These are phyloP conservation scores for Chlorella variabilis DNA, from an alignment of 163 green algal genomes.

Conservation along the genomic window DNA sequence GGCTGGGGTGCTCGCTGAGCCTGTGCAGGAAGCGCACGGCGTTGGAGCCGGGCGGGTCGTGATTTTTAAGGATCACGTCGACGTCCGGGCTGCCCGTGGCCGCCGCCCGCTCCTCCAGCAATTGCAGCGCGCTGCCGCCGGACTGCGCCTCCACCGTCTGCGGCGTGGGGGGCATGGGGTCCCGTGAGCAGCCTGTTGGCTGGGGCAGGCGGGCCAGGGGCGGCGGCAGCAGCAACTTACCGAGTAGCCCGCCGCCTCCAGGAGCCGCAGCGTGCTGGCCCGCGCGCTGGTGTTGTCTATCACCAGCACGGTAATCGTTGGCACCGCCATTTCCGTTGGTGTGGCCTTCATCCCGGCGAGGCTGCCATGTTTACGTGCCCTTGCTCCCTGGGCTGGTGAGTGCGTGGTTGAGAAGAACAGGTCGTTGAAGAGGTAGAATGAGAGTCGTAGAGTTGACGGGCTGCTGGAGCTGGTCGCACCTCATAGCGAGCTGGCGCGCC, in stretches of 20 bases:
- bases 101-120: conserved; percentile 44
- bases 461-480: too few relatives aligned
- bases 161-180: too few relatives aligned
- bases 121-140: conserved; percentile 57
- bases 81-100: conserved; percentile 33
- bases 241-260: neutral
- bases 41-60: conserved; percentile 69
- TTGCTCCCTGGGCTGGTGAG: too few relatives aligned
- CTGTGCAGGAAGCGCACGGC: conserved; percentile 63
- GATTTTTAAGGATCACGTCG: conserved; percentile 78
- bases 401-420: too few relatives aligned
- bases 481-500: too few relatives aligned
- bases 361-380: neutral
- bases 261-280: conserved; percentile 1
- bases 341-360: too few relatives aligned
- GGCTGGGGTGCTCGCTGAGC: conserved; percentile 41
- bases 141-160: conserved; percentile 64
- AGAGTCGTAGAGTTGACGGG: too few relatives aligned
- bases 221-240: neutral
- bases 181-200: neutral
- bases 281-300: neutral
- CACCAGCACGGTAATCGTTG: neutral
- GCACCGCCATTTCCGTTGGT: neutral
- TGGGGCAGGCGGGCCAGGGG: neutral
- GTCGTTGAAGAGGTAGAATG: too few relatives aligned